Evolutionary conservation across 192 early-diverging fungal species (phyloP), one percentile per base, ranked within the genome.

Genomic region (Coemansia sp.): DNA sequence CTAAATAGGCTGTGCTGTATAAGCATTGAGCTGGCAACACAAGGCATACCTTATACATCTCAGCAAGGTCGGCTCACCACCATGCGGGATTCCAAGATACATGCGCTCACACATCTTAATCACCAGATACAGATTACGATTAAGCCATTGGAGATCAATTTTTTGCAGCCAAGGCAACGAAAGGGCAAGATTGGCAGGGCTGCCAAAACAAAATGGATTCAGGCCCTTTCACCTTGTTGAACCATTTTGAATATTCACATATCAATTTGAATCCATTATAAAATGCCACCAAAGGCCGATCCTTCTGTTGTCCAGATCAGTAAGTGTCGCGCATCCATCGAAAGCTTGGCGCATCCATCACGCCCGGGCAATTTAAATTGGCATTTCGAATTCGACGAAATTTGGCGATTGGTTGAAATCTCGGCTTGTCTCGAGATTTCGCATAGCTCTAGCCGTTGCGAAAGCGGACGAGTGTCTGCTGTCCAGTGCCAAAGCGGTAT

Each of bases 201-300:
- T 20, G 18, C 43, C 43, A 45, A 45, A 45, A 2, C 18, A 21
- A 5, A 45, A 45, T 21, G 18, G 43, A 45, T 45, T 20, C 43
- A 45, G n/a, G 43, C 43, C 43, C 18, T 45, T 45, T 45, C 43
- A 45, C 43, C n/a, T 45, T 45, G 43, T 45, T 45, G 43, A 45
- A 45, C 43, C 43, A 45, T 45, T 45, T 45, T 45, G 43, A 45
- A 45, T 45, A 45, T 18, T 45, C 18, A 20, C 43, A 45, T 20
- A 20, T 45, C 43, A 45, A 45, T 45, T 20, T 45, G 43, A 45
- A 45, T 45, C 43, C 43, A 45, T 51, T 60, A 51, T 76, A 76
- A 80, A 61, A 93, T 93, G 91, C 93, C 93, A 67, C 93, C 92
- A 79, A 93, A 95, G 88, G 85, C 91, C 79, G 93, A 95, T 82